Evolutionary conservation across 2,329 filamentous ascomycete genomes (phyloP).

Genomic region (Pseudogymnoascus sp.): DNA sequence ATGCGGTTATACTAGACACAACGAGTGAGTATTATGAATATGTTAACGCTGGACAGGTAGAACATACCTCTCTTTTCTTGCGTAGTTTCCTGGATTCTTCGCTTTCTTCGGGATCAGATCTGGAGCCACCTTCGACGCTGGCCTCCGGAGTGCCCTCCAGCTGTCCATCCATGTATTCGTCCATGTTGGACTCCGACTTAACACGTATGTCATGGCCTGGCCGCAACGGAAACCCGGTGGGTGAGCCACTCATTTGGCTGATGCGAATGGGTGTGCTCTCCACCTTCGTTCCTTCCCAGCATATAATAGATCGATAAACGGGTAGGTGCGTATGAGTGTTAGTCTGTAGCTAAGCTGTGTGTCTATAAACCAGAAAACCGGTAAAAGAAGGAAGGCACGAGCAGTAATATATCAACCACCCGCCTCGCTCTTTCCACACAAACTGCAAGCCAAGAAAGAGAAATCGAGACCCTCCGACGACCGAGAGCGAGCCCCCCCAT

Average conservation of each 20-base stretch:
- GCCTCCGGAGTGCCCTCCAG: neutral
- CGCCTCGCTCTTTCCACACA: neutral
- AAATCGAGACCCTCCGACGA: neutral
- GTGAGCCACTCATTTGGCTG: neutral
- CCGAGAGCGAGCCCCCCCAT: neutral
- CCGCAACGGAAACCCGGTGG: neutral
- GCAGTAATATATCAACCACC: neutral
- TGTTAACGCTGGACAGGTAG: neutral
- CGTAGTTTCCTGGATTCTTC: neutral
- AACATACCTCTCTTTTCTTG: neutral
- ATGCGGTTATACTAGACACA: constrained; percentile 33
- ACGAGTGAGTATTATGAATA: neutral
- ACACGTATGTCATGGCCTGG: neutral
- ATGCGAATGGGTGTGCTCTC: neutral
- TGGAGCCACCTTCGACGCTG: neutral
- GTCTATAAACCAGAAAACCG: neutral
- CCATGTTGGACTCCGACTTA: neutral
- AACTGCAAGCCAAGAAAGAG: neutral
- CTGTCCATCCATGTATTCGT: neutral
- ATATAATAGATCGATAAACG: neutral
- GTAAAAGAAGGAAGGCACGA: neutral
- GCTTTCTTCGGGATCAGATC: neutral
- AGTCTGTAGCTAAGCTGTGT: neutral
- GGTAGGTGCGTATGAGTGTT: neutral
- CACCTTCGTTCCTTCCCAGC: neutral